Evolutionary conservation across 2,329 filamentous ascomycete species (phyloP).

Genomic region (Fusarium pilosicola): DNA sequence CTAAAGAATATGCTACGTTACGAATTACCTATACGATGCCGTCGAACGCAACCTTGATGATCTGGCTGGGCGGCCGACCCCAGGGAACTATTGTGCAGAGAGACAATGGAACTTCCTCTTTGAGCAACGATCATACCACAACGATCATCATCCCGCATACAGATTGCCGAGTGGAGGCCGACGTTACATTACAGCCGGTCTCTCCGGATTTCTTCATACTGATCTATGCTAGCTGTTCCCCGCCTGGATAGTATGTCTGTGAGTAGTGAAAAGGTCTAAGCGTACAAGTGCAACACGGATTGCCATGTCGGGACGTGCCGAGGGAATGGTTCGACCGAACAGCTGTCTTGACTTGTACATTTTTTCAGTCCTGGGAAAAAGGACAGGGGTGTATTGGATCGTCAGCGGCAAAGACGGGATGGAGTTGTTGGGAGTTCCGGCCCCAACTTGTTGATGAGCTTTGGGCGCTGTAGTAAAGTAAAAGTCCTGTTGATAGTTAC

Average conservation of each 20-base stretch:
- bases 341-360: too few species aligned
- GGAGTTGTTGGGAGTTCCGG: neutral
- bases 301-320: neutral
- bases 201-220: neutral
- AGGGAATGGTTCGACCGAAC: accelerated
- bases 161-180: neutral
- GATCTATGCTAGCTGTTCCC: too few species aligned
- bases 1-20: neutral
- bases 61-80: neutral
- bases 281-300: neutral
- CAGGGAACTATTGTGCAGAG: neutral
- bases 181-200: neutral
- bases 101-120: neutral
- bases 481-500: neutral
- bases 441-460: too few species aligned
- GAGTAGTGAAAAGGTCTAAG: neutral
- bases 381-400: neutral
- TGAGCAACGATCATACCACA: neutral
- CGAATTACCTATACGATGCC: neutral
- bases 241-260: neutral
- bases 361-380: neutral
- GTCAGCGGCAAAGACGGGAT: neutral
- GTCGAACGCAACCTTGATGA: neutral
- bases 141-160: neutral
- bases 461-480: neutral